Conservation (phyloP, 2,329 filamentous ascomycete genomes). For the Juglanconis juglandina region DNA sequence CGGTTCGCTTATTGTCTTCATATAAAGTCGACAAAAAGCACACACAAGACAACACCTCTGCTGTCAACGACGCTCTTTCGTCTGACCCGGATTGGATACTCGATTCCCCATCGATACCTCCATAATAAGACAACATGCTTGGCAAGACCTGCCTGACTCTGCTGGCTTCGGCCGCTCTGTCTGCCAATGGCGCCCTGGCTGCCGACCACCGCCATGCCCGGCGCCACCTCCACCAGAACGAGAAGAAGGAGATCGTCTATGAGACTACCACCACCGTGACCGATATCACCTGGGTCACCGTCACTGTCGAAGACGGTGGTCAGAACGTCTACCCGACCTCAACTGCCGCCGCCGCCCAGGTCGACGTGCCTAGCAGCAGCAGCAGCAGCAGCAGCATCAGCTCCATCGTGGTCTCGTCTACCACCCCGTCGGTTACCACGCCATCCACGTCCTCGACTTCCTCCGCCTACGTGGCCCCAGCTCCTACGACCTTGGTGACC, state of each 20-base stretch:
- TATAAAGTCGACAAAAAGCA: conserved; percentile 10
- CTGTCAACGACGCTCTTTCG: not conserved
- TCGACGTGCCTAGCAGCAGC: conserved; percentile 20
- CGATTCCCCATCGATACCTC: not conserved
- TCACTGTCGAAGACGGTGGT: conserved; percentile 36
- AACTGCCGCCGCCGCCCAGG: conserved; percentile 4
- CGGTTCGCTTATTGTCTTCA: not conserved
- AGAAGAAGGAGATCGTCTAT: conserved; percentile 32
- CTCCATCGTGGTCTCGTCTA: not conserved
- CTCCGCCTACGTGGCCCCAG: conserved; percentile 13
- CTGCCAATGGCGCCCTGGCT: conserved; percentile 39
- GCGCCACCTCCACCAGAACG: conserved; percentile 32
- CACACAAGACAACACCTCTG: not conserved
- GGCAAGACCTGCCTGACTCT: conserved; percentile 38
- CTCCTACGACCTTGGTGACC: conserved; percentile 9
- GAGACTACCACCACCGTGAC: conserved; percentile 32
- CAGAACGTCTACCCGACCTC: conserved; percentile 16
- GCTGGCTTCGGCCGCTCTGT: conserved; percentile 41
- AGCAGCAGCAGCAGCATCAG: no score
- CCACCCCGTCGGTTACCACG: not conserved
- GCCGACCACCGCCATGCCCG: conserved; percentile 42
- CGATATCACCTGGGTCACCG: conserved; percentile 38
- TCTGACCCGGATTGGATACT: not conserved
- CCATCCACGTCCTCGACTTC: not conserved
- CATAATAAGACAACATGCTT: conserved; percentile 35